phyloP scores from a whole-genome alignment of 1,284 basidiomycete genomes.

The Cutaneotrichosporon sp. region DNA sequence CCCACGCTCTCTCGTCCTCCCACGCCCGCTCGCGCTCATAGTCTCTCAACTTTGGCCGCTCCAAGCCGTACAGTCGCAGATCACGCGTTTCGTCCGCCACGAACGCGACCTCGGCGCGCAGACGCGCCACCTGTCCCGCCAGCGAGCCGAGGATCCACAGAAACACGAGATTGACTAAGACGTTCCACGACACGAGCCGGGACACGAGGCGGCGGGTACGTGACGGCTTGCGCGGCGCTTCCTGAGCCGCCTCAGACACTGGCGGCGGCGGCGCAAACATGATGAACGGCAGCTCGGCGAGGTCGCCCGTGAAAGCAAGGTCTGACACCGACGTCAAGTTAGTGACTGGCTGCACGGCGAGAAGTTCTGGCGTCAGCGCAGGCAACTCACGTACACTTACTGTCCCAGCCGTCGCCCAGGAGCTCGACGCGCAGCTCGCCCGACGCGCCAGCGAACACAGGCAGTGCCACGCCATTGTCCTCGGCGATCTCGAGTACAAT shows the following conservation, averaged over 20 bases:
- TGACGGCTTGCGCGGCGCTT: not conserved
- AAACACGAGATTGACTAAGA: slow-evolving; percentile 31
- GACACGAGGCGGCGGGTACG: not conserved
- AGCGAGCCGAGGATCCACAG: slow-evolving; percentile 33
- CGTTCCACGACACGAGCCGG: slow-evolving; percentile 25
- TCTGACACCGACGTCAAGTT: slow-evolving; percentile 10
- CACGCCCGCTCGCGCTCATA: not conserved
- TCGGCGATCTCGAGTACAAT: slow-evolving; percentile 23
- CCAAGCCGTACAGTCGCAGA: slow-evolving; percentile 27
- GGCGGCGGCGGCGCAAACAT: slow-evolving; percentile 3
- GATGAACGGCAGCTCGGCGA: slow-evolving; percentile 4
- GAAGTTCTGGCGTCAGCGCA: slow-evolving; percentile 13
- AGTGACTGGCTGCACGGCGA: slow-evolving; percentile 9
- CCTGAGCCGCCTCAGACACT: not conserved
- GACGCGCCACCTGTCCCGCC: slow-evolving; percentile 30
- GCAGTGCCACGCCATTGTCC: slow-evolving; percentile 21
- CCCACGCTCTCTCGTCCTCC: not conserved
- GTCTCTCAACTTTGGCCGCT: not conserved
- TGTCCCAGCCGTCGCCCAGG: slow-evolving; percentile 25
- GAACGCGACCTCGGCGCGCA: slow-evolving; percentile 36
- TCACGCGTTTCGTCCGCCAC: slow-evolving; percentile 37
- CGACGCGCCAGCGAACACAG: slow-evolving; percentile 14
- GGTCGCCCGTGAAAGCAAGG: slow-evolving; percentile 11
- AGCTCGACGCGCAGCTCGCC: slow-evolving; percentile 27
- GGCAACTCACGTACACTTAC: slow-evolving; percentile 17